Evolutionary conservation across 768 basidiomycete genomes (phyloP), one percentile per base, ranked within the genome.

Genomic region (Suillus occidentalis): DNA sequence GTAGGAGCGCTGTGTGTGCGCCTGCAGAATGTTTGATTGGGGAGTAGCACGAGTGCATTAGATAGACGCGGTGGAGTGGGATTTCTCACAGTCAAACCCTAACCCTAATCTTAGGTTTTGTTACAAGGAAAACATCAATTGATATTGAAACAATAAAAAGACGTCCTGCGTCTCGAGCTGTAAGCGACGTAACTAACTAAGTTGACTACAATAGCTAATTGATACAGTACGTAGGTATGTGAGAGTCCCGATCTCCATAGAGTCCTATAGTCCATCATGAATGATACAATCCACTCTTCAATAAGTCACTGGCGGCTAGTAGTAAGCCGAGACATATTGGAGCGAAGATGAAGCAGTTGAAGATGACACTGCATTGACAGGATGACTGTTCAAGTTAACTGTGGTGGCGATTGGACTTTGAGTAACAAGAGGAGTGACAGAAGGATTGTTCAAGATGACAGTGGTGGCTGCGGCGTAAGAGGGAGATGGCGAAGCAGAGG

Each of bases 301-400:
- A 20, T 59, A 59, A 25, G 22, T 25, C 36, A 37, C 36, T 14
- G 56, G 28, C 28, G 28, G 28, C 28, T 28, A 28, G 28, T 28
- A 28, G 28, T 36, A 57, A 31, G 63, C 45, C 14, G 63, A 64
- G 50, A 64, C 39, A 5, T 53, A 64, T 28, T 42, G 42, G 8
- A 53, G 62, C 10, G 63, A 60, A 52, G 63, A 64, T 18, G 47
- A 49, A 22, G 49, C 22, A 2, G 60, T 49, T 31, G 60, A 18
- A 34, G 58, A 45, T 36, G 57, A 37, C 8, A 18, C 45, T n/a
- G 25, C 36, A 49, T 22, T 40, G 34, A 37, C 58, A 12, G 63
- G 25, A 36, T 58, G 66, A 28, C 61, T 63, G 65, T 66, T 66
- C 28, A 63, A 39, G 40, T 58, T 42, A 31, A 66, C 50, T 16